Conservation (phyloP, 352 stramenopile species). For the Globisporangium cylindrosporum region DNA sequence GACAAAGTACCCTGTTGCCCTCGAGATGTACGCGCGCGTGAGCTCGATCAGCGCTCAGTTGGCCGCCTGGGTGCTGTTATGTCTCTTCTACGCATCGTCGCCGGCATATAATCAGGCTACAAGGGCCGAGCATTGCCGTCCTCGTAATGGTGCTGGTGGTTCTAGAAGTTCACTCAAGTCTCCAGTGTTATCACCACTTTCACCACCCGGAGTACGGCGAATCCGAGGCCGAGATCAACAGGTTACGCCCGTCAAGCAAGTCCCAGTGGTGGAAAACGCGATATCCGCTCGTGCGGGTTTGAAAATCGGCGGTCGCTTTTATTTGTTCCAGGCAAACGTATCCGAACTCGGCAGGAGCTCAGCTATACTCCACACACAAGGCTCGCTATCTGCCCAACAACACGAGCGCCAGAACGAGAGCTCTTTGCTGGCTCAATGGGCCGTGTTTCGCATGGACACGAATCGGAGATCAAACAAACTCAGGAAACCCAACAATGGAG, state of each 20-base stretch:
- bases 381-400: neutral
- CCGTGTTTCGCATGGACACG: slow-evolving; percentile 13
- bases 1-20: slow-evolving; percentile 1
- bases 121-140: neutral
- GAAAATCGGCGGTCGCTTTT: slow-evolving; percentile 34
- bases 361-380: neutral
- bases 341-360: neutral
- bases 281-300: slow-evolving; percentile 15
- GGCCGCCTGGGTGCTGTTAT: slow-evolving; percentile 39
- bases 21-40: slow-evolving; percentile 24
- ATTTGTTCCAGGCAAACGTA: slow-evolving; percentile 31
- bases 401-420: neutral
- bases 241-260: neutral
- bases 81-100: slow-evolving; percentile 20
- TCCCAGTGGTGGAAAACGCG: neutral
- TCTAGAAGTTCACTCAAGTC: neutral
- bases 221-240: neutral
- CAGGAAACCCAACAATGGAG: neutral
- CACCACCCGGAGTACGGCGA: neutral
- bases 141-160: neutral
- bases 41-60: slow-evolving; percentile 52
- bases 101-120: neutral
- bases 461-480: neutral
- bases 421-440: neutral
- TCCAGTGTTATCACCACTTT: neutral